These are phyloP conservation scores for Protomyces inouyei DNA, from an alignment of 1,139 yeast species.

Conservation along the genomic window DNA sequence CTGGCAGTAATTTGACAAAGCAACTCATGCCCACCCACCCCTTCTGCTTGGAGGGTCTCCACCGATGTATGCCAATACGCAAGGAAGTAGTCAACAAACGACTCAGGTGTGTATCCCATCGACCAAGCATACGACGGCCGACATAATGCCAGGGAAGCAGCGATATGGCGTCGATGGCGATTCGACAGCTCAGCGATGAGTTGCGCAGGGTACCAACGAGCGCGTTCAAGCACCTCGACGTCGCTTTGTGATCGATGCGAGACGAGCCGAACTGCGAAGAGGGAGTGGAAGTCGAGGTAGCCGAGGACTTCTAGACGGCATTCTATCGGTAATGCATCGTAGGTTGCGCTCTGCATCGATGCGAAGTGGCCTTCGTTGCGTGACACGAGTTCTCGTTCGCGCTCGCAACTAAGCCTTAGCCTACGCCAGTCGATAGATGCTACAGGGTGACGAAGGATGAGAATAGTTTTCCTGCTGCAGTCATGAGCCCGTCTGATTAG, in stretches of 20 bases:
- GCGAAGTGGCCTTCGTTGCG: too few species aligned
- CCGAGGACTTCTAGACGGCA: neutral
- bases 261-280: neutral
- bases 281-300: neutral
- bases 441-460: too few species aligned
- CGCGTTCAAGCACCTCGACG: neutral
- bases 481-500: too few species aligned
- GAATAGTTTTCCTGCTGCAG: too few species aligned
- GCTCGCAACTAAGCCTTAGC: too few species aligned
- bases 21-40: neutral
- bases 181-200: neutral
- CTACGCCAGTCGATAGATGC: too few species aligned
- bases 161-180: neutral
- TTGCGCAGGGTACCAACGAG: neutral
- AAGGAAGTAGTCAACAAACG: neutral
- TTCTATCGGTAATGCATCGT: neutral
- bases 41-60: neutral
- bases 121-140: neutral
- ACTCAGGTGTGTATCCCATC: neutral
- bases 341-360: neutral
- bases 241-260: neutral
- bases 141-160: neutral
- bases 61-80: neutral
- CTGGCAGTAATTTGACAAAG: neutral
- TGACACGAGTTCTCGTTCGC: too few species aligned